Percentiles rank a stretch among this genome's conserved stretches.
These are phyloP conservation scores for Xylariaceae sp. DNA, from an alignment of 2,329 filamentous ascomycete species.

Conservation along the genomic window DNA sequence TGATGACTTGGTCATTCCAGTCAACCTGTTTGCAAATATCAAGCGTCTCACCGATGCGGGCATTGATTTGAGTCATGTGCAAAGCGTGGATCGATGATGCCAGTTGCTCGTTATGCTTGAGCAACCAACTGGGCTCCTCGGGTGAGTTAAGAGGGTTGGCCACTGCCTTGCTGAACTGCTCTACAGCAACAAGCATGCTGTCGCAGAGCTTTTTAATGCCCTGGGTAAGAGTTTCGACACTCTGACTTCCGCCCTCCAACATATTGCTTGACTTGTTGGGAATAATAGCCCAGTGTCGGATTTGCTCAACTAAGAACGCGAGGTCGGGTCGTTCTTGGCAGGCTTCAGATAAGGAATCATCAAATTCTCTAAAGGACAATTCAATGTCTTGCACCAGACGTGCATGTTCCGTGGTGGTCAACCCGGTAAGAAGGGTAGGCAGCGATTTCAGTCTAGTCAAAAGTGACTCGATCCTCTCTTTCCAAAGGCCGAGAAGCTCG, in stretches of 20 bases:
- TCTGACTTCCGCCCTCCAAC: conserved; percentile 11
- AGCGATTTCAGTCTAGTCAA: conserved; percentile 39
- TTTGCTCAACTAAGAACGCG: conserved; percentile 59
- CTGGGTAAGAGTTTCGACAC: conserved; percentile 46
- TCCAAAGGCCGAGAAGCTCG: conserved; percentile 46
- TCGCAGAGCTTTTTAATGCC: conserved; percentile 63
- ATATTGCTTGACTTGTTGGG: conserved; percentile 26
- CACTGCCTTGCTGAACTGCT: conserved; percentile 59
- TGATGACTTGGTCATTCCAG: conserved; percentile 36
- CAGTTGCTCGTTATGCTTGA: conserved; percentile 50
- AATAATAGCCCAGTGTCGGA: conserved; percentile 57
- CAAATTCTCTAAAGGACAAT: conserved; percentile 36
- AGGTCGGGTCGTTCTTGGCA: conserved; percentile 51
- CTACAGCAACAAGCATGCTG: conserved; percentile 71
- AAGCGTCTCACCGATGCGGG: conserved; percentile 32
- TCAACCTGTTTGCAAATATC: conserved; percentile 32
- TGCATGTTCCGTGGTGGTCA: conserved; percentile 40
- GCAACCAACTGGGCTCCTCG: conserved; percentile 60
- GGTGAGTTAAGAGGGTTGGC: conserved; percentile 51
- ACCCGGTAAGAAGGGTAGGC: conserved; percentile 45
- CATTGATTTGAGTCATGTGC: conserved; percentile 51
- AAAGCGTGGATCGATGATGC: conserved; percentile 52
- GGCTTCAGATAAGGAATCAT: conserved; percentile 39
- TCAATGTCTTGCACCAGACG: conserved; percentile 35
- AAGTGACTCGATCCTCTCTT: conserved; percentile 42